Conservation (phyloP, 1,284 basidiomycete species). For the Earliella scabrosa region DNA sequence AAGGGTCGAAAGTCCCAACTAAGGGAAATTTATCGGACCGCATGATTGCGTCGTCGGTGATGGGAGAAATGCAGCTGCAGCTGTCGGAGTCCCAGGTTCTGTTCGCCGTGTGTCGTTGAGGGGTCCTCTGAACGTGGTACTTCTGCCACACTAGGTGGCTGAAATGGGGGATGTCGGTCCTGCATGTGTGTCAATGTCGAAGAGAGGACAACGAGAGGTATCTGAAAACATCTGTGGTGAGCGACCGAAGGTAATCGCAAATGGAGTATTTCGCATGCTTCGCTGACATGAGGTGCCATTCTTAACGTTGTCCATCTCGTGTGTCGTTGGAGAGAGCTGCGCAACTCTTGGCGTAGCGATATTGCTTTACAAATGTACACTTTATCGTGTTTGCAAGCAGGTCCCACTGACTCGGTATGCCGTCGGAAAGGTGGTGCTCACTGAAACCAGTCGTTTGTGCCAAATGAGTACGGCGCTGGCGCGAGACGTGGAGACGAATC, state of each 20-base stretch:
- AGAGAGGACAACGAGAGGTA: too few relatives aligned
- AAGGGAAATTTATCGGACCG: neutral
- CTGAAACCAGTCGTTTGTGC: conserved; percentile 7
- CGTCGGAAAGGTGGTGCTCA: neutral
- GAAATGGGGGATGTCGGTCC: too few relatives aligned
- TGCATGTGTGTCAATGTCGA: too few relatives aligned
- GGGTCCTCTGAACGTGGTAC: too few relatives aligned
- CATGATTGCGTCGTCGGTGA: neutral
- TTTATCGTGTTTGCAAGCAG: neutral
- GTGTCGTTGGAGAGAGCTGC: too few relatives aligned
- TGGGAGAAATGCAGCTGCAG: neutral
- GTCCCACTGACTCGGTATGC: conserved; percentile 3
- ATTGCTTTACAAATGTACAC: neutral
- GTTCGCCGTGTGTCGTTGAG: neutral
- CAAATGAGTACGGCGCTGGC: conserved; percentile 10
- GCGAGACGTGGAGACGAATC: neutral
- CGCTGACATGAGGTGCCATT: neutral
- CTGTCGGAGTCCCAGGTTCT: neutral
- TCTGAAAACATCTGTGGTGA: too few relatives aligned
- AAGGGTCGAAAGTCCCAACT: neutral
- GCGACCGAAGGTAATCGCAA: neutral
- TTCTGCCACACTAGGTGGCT: too few relatives aligned
- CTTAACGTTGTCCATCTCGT: too few relatives aligned
- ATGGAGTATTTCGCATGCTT: neutral
- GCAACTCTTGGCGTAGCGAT: neutral